Evolutionary conservation across 2,329 filamentous ascomycete genomes (phyloP).

Genomic region (Aureobasidium sp.): DNA sequence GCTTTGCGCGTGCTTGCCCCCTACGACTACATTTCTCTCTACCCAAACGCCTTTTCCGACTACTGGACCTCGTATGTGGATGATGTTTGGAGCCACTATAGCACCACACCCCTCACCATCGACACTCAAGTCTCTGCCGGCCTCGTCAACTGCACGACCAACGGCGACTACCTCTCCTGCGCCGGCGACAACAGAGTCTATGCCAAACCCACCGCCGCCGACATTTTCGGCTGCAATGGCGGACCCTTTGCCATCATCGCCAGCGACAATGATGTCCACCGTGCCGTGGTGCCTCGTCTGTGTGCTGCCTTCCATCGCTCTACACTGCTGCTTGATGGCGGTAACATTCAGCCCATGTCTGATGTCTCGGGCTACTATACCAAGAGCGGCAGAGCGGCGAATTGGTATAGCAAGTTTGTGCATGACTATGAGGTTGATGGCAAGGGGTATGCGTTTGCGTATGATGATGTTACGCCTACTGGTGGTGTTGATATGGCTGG

Average conservation of each 20-base stretch:
- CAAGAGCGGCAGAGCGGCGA: conserved; percentile 24
- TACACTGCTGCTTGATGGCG: conserved; percentile 52
- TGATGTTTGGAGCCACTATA: conserved; percentile 46
- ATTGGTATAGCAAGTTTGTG: conserved; percentile 54
- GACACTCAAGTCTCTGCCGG: conserved; percentile 58
- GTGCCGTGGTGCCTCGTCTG: conserved; percentile 64
- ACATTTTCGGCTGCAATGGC: conserved; percentile 63
- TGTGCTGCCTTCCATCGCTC: conserved; percentile 70
- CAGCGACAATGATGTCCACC: conserved; percentile 34
- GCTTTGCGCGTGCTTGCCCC: conserved; percentile 37
- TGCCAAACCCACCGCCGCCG: conserved; percentile 49
- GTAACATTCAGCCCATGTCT: conserved; percentile 41
- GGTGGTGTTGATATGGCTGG: conserved; percentile 50
- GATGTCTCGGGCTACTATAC: conserved; percentile 40
- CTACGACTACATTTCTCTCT: conserved; percentile 36
- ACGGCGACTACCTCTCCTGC: conserved; percentile 37
- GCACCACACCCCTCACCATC: conserved; percentile 44
- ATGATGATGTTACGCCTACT: conserved; percentile 60
- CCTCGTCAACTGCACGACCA: conserved; percentile 44
- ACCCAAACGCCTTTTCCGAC: conserved; percentile 39
- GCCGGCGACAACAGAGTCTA: conserved; percentile 42
- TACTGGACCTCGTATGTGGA: conserved; percentile 49
- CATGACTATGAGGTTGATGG: conserved; percentile 54
- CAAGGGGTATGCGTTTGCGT: conserved; percentile 60
- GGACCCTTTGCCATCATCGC: conserved; percentile 50